Evolutionary conservation across 2,329 filamentous ascomycete species (phyloP).

Genomic region (Penicillium sp.): DNA sequence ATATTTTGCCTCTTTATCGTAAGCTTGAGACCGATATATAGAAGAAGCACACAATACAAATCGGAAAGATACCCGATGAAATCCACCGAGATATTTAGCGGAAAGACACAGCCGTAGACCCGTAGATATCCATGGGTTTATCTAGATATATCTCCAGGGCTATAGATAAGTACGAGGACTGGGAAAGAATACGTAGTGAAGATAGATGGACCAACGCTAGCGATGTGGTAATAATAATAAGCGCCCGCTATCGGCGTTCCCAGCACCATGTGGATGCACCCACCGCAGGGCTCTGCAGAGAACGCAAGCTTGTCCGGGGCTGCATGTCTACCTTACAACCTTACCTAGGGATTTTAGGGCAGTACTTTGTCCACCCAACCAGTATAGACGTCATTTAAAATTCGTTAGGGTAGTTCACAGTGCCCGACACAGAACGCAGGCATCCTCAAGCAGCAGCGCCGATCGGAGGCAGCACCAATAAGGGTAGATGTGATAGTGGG

Average conservation of each 20-base stretch:
- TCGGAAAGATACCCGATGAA: not conserved
- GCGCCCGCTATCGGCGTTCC: not conserved
- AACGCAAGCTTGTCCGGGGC: not conserved
- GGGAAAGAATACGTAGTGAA: not conserved
- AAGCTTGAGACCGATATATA: not conserved
- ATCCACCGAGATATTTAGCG: not conserved
- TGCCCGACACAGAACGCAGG: slow-evolving; percentile 8
- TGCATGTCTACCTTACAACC: not conserved
- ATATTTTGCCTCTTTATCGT: not conserved
- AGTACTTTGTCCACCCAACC: not conserved
- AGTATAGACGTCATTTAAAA: not conserved
- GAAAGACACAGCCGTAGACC: not conserved
- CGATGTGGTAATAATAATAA: not conserved
- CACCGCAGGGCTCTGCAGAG: not conserved
- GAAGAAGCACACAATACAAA: not conserved
- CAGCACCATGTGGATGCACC: not conserved
- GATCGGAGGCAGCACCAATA: slow-evolving; percentile 14
- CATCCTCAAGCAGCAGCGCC: slow-evolving; percentile 10
- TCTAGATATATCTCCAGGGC: not conserved
- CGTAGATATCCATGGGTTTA: not conserved
- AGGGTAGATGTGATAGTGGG: not conserved
- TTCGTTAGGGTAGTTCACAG: not conserved
- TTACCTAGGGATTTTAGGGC: not conserved
- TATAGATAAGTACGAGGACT: not conserved
- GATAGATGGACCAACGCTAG: not conserved